Evolutionary conservation across 441 rosid species (phyloP), one percentile per base, ranked within the genome.

Genomic region (Metrosideros polymorpha): DNA sequence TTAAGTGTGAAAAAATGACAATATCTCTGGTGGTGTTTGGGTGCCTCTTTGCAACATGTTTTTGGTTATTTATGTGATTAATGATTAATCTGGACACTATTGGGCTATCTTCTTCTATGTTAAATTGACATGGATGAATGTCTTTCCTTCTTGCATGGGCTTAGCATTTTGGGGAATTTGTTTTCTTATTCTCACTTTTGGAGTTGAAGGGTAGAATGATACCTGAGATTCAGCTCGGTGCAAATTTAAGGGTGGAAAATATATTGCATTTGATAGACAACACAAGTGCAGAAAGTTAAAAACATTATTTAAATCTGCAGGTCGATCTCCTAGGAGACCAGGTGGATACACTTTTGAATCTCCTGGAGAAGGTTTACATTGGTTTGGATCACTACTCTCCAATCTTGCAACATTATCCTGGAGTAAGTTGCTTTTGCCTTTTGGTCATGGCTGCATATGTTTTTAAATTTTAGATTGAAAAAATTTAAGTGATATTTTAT

Each of bases 341-440:
- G 90, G 99, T 97, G 91, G 99, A 97, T 83, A 75, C 91, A 56
- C 96, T 93, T 84, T 87, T 91, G 85, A 83, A 95, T 87, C 96
- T 96, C 87, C 99, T 96, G 55, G 98, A 95, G 93, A 98, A 97
- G 89, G 95, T 98, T 85, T 97, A 98, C 89, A 95, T 97, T 82
- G 99, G 96, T 7, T 93, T 98, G 24, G 98, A 98, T 90, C 99
- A 98, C 91, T 98, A 98, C 88, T 96, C 99, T 87, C 98, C 99
- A 10, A 71, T 98, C 88, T 90, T 97, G 92, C 90, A 91, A 88
- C 98, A 98, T 88, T 98, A 98, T 92, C 94, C 99, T 54, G 98
- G 99, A 76, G 99, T 98, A 93, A 94, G 94, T 76, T 56, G 49
- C 22, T 39, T 82, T 49, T 59, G n/a, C 57, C 25, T 25, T 35